Conservation (phyloP, 352 stramenopile genomes). For the Globisporangium nagaii region DNA sequence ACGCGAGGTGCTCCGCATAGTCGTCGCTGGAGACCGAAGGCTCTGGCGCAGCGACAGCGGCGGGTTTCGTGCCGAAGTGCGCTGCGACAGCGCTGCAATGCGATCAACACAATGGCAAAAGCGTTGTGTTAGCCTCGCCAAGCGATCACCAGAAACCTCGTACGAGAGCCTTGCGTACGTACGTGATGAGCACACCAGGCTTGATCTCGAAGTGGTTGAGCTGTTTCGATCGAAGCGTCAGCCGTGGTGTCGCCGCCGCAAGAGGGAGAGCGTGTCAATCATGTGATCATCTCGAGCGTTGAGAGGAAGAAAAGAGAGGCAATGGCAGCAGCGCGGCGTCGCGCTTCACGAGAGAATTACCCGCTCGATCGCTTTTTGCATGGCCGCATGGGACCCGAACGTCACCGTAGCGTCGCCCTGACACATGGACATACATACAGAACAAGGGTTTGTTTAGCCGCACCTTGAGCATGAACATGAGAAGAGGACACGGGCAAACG, state of each 20-base stretch:
- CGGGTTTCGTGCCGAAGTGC: slow-evolving; percentile 36
- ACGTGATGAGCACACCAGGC: slow-evolving; percentile 80
- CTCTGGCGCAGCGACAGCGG: not conserved
- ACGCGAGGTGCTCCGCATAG: not conserved
- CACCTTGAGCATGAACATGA: not conserved
- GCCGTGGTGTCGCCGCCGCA: slow-evolving; percentile 2
- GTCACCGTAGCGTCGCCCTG: slow-evolving; percentile 78
- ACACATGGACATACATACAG: not conserved
- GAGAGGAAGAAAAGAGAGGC: not conserved
- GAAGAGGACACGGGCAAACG: not conserved
- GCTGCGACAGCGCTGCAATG: slow-evolving; percentile 36
- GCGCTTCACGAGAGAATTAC: slow-evolving; percentile 17
- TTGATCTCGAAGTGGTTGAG: slow-evolving; percentile 83
- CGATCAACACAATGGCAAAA: not conserved
- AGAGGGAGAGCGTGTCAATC: slow-evolving; percentile 20
- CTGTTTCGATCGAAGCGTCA: slow-evolving; percentile 17
- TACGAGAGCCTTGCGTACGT: not conserved
- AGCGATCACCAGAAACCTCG: not conserved
- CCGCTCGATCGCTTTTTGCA: slow-evolving; percentile 65
- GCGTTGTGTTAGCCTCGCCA: not conserved
- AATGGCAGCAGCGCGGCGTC: not conserved
- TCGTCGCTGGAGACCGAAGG: not conserved
- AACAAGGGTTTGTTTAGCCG: too few species aligned
- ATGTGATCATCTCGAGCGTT: not conserved
- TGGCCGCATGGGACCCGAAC: slow-evolving; percentile 65